Base-by-base conservation (phyloP, 2,329 filamentous ascomycete species). In the Sclerotinia trifoliorum region DNA sequence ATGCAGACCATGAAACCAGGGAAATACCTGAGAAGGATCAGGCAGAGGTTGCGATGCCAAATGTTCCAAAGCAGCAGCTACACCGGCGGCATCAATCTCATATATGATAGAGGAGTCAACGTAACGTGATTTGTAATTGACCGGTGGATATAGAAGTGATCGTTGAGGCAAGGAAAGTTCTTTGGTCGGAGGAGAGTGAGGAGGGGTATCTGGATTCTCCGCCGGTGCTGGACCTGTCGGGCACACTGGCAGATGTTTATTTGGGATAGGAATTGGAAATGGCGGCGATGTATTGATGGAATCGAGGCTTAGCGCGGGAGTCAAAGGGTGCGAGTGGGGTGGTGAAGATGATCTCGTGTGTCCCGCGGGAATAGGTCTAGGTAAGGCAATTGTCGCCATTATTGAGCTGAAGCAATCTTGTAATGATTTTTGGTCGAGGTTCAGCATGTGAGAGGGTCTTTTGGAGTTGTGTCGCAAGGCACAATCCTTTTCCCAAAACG, bases 1-100 rank as follows among this genome's bases (percentile, higher is more conserved):
- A 76, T 98, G 94, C 52, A 98, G 81, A 32, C 95, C 95, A 80
- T 99, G 95, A 32, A 97, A 83, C 95, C 95, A 99, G 2, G 95
- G 95, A 76, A 98, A 99, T 70, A 98, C 92, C 70, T 88, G 84
- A n/a, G 90, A 86, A 0, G 95, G 88, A 67, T 94, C 88, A 8
- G 95, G 94, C 32, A 98, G 83, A 1, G 93, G 90, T 75, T 96
- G 93, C 2, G 88, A 85, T 3, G 94, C 86, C 69, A 88, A 82
- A 75, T 94, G 87, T 72, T 96, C 88, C 46, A 98, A 77, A 0
- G 94, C 93, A 57, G 87, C 83, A 15, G 88, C 87, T 55, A 97
- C 83, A 39, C 86, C 86, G 52, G 83, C 81, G 42, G 90, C 87
- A 75, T 88, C 85, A 73, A 98, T 88, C 55, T 89, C 86, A 79